Percentiles rank a stretch among this genome's conserved stretches.
Conservation (phyloP, 2,329 filamentous ascomycete genomes). For the Huntiella omanensis region DNA sequence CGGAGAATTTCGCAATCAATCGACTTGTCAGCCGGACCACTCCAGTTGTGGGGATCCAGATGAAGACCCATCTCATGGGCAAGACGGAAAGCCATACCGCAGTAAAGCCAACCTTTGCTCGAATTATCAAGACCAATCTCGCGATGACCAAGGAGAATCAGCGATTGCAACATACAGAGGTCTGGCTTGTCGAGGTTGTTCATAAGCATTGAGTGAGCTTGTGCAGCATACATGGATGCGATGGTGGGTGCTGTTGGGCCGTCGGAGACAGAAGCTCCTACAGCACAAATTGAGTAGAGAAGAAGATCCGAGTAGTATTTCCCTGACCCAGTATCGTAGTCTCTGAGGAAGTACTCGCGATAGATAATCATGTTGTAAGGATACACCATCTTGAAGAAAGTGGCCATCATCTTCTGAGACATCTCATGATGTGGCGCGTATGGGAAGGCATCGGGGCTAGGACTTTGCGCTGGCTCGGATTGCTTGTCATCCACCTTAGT, state of each 20-base stretch:
- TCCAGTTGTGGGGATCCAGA: slow-evolving; percentile 31
- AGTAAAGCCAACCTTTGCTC: slow-evolving; percentile 32
- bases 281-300: slow-evolving; percentile 28
- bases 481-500: background rate
- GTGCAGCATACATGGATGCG: slow-evolving; percentile 25
- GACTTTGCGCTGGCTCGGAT: slow-evolving; percentile 4
- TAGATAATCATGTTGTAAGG: slow-evolving; percentile 31
- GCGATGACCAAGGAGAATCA: slow-evolving; percentile 26
- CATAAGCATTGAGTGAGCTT: slow-evolving; percentile 27
- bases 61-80: slow-evolving; percentile 34
- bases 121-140: slow-evolving; percentile 28
- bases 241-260: slow-evolving; percentile 19
- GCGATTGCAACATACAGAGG: slow-evolving; percentile 26
- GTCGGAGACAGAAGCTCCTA: slow-evolving; percentile 28
- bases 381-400: slow-evolving; percentile 29
- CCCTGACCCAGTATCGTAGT: slow-evolving; percentile 27
- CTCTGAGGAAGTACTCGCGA: slow-evolving; percentile 30
- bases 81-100: slow-evolving; percentile 31
- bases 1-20: slow-evolving; percentile 29
- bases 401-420: slow-evolving; percentile 26
- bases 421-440: slow-evolving; percentile 26
- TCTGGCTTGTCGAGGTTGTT: slow-evolving; percentile 26
- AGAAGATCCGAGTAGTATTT: slow-evolving; percentile 31
- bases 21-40: slow-evolving; percentile 19
- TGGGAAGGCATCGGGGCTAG: slow-evolving; percentile 15